These are phyloP conservation scores for Peniophora sp. DNA, from an alignment of 1,284 basidiomycete species.

Conservation along the genomic window DNA sequence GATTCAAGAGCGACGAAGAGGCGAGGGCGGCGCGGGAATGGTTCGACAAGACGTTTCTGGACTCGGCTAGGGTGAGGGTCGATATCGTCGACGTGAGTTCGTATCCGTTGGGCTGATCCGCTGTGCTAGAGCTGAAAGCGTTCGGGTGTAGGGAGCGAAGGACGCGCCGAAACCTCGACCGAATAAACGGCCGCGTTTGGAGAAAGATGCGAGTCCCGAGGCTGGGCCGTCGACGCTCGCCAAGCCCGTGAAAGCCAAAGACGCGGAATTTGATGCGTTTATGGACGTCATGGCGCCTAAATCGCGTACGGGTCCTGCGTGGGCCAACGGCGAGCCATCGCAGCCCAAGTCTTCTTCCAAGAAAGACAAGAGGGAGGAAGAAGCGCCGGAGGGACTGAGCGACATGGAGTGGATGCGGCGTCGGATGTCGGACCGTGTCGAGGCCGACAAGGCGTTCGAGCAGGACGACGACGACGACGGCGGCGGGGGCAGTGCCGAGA, in stretches of 20 bases:
- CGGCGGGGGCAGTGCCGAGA: constrained; percentile 9
- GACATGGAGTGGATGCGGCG: constrained; percentile 74
- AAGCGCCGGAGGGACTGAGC: constrained; percentile 29
- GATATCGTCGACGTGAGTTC: constrained; percentile 67
- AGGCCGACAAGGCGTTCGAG: constrained; percentile 46
- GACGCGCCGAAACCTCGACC: constrained; percentile 57
- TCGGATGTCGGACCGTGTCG: constrained; percentile 47
- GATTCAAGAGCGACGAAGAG: constrained; percentile 78
- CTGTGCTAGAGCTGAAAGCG: background rate
- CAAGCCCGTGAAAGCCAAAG: constrained; percentile 17
- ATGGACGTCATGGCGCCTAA: constrained; percentile 58
- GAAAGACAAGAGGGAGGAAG: constrained; percentile 12
- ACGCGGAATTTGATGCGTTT: constrained; percentile 47
- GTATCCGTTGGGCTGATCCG: background rate
- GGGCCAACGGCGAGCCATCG: constrained; percentile 47
- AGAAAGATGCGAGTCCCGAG: constrained; percentile 10
- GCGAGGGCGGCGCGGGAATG: constrained; percentile 73
- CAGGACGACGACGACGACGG: constrained; percentile 45
- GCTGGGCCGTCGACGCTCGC: constrained; percentile 7
- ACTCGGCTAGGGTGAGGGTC: constrained; percentile 70
- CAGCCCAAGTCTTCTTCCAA: constrained; percentile 17
- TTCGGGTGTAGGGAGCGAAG: constrained; percentile 50
- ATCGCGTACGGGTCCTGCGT: constrained; percentile 51
- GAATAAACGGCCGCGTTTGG: constrained; percentile 60
- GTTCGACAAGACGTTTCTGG: constrained; percentile 82